Base-by-base conservation (phyloP, 1,284 basidiomycete species). In the Austroboletus niveus region DNA sequence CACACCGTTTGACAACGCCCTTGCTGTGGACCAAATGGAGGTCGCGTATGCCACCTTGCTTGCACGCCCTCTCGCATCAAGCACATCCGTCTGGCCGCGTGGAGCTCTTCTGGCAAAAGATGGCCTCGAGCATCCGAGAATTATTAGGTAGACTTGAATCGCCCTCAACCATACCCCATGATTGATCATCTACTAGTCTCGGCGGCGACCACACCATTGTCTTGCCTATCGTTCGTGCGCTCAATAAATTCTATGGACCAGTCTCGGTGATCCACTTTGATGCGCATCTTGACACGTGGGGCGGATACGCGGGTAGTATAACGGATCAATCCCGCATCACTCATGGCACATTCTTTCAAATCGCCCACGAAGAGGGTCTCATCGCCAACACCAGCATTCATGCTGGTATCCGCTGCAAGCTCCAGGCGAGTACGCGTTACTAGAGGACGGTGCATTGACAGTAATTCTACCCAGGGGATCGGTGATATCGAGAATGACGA, bases 191-290 rank as follows among this genome's bases (percentile, higher is more conserved):
- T 5, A 29, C 32, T 45, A 87, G 84, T 60, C 74, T 92, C 41
- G 89, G 88, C 38, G 89, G 89, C 9, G 88, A 90, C 59, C 87
- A 90, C 62, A 87, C 89, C 3, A 87, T 91, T 56, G 87, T 87
- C 14, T 75, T 87, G 22, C 87, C 88, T 8, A 88, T 90, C 57
- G 75, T 92, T 14, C 82, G 87, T 40, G 78, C 88, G 7, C 69
- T 92, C 40, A 69, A 87, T 71, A 81, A 81, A 62, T 74, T 85
- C 20, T 89, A 92, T 61, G 89, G 88, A 1, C 85, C 86, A 1
- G 77, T 89, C 46, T 84, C 85, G 34, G 85, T 91, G 44, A 88
- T 92, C 45, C 89, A 92, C 65, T 90, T 92, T 56, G 89, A 92
- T 62, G 84, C 87, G 0, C 89, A 92, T 68, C 71, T 89, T 35